Base-by-base conservation (phyloP, 139 green algal species). In the Desmodesmus armatus region DNA sequence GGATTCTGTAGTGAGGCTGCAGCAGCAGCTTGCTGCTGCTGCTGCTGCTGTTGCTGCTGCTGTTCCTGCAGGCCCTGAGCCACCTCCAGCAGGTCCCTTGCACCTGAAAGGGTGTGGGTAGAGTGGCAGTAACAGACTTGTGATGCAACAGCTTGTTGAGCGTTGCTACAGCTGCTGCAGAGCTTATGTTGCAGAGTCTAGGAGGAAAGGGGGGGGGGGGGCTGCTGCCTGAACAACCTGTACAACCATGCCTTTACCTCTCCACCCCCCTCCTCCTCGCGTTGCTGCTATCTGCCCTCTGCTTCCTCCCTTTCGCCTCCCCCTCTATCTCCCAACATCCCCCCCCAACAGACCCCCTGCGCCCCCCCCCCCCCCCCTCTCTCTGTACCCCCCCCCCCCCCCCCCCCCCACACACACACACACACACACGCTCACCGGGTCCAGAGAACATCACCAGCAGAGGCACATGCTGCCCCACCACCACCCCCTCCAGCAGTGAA, bases 371-470 rank as follows among this genome's bases (percentile, higher is more conserved):
- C n/a, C n/a, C n/a, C n/a, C n/a, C n/a, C n/a, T n/a, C n/a, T n/a
- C n/a, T n/a, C n/a, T n/a, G n/a, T n/a, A n/a, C n/a, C n/a, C n/a
- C n/a, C n/a, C n/a, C n/a, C n/a, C n/a, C n/a, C n/a, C n/a, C n/a
- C n/a, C n/a, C n/a, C n/a, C n/a, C n/a, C n/a, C n/a, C n/a, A n/a
- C n/a, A n/a, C n/a, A n/a, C n/a, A n/a, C n/a, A n/a, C n/a, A n/a
- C n/a, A n/a, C n/a, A 67, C 25, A 31, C 58, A 9, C 23, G 31
- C 63, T 29, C 71, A 62, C 74, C 51, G 47, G 74, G 29, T 11
- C 74, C 74, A 25, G 74, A 49, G 33, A 31, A 81, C 47, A 81
- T 31, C 49, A 81, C 33, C 74, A 81, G 11, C 51, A 81, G 39
- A 5, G 74, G 74, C 31, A 33, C 49, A 1, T 35, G 5, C 13